Conservation (phyloP, 257 asterid genomes). For the Apocynum venetum region DNA sequence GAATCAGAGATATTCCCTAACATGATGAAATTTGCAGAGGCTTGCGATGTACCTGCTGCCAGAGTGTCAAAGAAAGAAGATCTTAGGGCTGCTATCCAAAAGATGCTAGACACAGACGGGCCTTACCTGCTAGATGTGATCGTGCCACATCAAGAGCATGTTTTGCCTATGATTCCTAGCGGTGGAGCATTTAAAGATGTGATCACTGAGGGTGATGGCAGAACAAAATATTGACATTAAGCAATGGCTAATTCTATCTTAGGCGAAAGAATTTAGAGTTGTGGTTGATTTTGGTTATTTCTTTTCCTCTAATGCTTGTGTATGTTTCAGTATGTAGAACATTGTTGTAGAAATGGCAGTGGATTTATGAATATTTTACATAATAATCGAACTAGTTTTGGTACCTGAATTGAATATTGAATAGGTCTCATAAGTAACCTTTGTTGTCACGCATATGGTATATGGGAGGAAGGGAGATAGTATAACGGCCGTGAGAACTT, state of each 20-base stretch:
- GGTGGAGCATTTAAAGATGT: slow-evolving; percentile 74
- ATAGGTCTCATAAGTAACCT: too few relatives aligned
- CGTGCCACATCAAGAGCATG: slow-evolving; percentile 84
- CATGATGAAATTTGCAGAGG: slow-evolving; percentile 74
- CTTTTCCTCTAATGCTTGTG: not conserved
- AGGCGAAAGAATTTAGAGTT: not conserved
- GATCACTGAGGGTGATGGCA: slow-evolving; percentile 75
- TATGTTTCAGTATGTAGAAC: not conserved
- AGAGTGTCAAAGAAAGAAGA: slow-evolving; percentile 52
- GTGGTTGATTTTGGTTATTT: not conserved
- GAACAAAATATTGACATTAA: slow-evolving; percentile 19
- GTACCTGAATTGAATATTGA: not conserved
- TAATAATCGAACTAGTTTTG: not conserved
- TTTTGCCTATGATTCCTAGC: slow-evolving; percentile 83
- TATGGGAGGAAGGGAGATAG: too few relatives aligned
- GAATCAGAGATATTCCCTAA: slow-evolving; percentile 60
- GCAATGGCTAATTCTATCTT: not conserved
- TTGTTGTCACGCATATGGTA: not conserved
- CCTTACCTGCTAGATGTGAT: slow-evolving; percentile 76
- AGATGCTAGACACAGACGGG: slow-evolving; percentile 74
- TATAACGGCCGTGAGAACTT: too few relatives aligned
- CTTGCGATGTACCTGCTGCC: slow-evolving; percentile 64
- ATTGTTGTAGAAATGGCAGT: not conserved
- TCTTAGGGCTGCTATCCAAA: slow-evolving; percentile 51
- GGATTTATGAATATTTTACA: not conserved